Evolutionary conservation across 495 filamentous ascomycete species (phyloP).

Genomic region (Neurospora sp.): DNA sequence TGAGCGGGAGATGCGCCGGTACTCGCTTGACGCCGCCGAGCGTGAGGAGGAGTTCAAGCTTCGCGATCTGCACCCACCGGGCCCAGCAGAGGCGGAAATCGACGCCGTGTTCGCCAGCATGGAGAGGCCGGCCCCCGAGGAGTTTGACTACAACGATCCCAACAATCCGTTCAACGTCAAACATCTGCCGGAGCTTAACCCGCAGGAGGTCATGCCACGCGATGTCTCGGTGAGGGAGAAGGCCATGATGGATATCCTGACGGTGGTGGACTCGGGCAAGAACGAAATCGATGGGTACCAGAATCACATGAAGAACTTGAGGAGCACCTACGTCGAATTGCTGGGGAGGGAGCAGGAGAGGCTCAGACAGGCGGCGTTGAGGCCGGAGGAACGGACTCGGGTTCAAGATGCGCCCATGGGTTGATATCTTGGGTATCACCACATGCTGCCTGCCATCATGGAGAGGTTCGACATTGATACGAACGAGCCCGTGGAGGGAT

Average conservation of each 20-base stretch:
- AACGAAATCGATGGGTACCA: constrained; percentile 13
- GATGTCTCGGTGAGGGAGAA: constrained; percentile 10
- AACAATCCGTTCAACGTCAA: constrained; percentile 1
- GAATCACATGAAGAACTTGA: constrained; percentile 9
- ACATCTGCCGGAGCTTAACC: not conserved
- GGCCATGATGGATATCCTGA: constrained; percentile 13
- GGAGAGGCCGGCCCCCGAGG: constrained; percentile 12
- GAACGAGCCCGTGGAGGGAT: not conserved
- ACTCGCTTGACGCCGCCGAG: constrained; percentile 41
- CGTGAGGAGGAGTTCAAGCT: constrained; percentile 50
- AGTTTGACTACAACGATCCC: constrained; percentile 14
- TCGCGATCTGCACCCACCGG: constrained; percentile 1
- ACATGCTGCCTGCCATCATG: not conserved
- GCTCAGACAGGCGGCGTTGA: constrained; percentile 11
- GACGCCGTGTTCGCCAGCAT: constrained; percentile 20
- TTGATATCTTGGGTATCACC: not conserved
- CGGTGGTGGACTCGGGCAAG: constrained; percentile 9
- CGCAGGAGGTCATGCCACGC: not conserved
- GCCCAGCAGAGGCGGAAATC: constrained; percentile 7
- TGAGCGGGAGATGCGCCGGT: constrained; percentile 26
- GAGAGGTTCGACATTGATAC: not conserved
- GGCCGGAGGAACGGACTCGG: constrained; percentile 13
- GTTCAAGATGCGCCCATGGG: constrained; percentile 1
- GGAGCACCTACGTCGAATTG: constrained; percentile 6
- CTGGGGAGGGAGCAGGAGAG: constrained; percentile 17